Base-by-base conservation (phyloP, 169 alveolate species). In the Cryptosporidium canis region DNA sequence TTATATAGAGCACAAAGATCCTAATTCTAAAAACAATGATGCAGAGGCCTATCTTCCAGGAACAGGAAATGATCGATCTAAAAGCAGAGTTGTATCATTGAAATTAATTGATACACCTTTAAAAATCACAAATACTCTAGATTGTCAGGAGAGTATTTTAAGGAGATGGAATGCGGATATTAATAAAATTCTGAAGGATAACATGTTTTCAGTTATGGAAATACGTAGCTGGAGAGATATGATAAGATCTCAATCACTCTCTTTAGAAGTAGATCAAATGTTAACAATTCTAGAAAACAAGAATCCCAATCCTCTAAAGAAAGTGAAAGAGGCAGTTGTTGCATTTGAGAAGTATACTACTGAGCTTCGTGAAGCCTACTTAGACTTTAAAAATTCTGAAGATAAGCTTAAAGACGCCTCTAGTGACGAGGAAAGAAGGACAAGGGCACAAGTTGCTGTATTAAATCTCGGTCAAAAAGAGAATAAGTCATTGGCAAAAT, bases 391-490 rank as follows among this genome's bases (percentile, higher is more conserved):
- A 21, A 56, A 18, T 6, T 39, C 51, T 24, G 65, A 44, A 21
- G 64, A 55, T 33, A 77, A 12, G 4, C 37, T 77, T 3, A 31
- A 55, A 11, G 18, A 31, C 37, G 21, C 45, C 18, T 7, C 11
- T 3, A 55, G 7, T 37, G 71, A 27, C 11, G 87, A 77, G 6
- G 87, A 55, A 29, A 77, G 16, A 55, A 56, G 45, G 37, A 39
- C 41, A 7, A 77, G 66, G 21, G 68, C 72, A 1, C 66, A 77
- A 37, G 63, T 55, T 39, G 71, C 87, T 8, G 87, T 63, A 1
- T 43, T 61, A 43, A 56, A 9, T 18, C 72, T 77, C 3, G 87
- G 87, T 39, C 65, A 39, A 58, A 77, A 29, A 14, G 87, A 77
- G 44, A 55, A 58, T 37, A 77, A 31, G 12, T 55, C 77, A 4